These are phyloP conservation scores for Ulmus americana DNA, from an alignment of 331 rosid species.

Conservation along the genomic window DNA sequence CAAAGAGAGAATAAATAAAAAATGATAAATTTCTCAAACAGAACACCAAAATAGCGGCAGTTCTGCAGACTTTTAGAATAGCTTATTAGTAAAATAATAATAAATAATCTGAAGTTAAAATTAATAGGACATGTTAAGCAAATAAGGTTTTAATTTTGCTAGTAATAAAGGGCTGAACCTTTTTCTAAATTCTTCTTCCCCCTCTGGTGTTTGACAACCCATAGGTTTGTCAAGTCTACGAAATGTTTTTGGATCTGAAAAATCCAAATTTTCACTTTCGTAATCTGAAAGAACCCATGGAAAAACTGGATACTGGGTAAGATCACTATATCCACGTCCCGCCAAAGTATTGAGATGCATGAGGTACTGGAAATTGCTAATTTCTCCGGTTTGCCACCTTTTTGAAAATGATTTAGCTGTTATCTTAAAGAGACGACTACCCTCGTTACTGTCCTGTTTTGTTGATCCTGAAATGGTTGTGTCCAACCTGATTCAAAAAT, in stretches of 20 bases:
- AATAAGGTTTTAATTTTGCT: conserved; percentile 5
- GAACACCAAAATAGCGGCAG: neutral
- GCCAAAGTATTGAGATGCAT: conserved; percentile 99
- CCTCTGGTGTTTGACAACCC: conserved; percentile 99
- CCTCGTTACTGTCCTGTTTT: conserved; percentile 89
- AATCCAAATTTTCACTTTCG: conserved; percentile 78
- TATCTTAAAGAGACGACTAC: conserved; percentile 87
- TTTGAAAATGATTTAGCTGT: conserved; percentile 92
- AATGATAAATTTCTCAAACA: conserved; percentile 6
- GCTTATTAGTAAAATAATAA: neutral
- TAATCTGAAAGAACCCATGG: conserved; percentile 99
- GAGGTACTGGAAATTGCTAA: conserved; percentile 97
- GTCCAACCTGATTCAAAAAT: conserved; percentile 73
- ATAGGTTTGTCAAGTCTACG: conserved; percentile 85
- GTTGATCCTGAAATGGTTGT: conserved; percentile 94
- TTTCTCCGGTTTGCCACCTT: conserved; percentile 98
- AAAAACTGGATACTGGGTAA: conserved; percentile 96
- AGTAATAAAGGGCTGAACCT: conserved; percentile 42
- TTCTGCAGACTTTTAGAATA: conserved; percentile 1
- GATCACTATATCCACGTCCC: conserved; percentile 99
- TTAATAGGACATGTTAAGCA: conserved; percentile 4
- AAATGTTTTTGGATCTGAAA: conserved; percentile 71
- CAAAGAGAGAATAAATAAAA: conserved; percentile 9
- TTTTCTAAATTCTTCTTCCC: conserved; percentile 88
- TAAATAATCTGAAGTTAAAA: neutral